phyloP scores from a whole-genome alignment of 768 basidiomycete species.

The Infundibulicybe gibba region DNA sequence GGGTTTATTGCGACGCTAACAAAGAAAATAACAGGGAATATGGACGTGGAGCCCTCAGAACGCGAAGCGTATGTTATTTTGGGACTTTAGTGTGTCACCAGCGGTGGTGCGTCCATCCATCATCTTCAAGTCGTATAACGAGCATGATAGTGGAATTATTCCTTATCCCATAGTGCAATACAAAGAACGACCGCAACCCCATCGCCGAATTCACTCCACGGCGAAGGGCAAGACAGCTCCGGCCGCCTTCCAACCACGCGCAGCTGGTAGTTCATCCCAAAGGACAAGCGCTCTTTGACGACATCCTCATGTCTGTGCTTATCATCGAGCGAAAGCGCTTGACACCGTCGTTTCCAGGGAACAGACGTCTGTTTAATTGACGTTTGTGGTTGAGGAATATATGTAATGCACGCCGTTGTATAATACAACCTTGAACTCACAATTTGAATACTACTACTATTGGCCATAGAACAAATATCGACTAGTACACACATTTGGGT shows the following conservation, averaged over 20 bases:
- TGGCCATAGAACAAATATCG: too few species aligned
- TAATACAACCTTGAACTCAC: too few species aligned
- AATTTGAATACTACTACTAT: too few species aligned
- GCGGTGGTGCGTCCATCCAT: constrained; percentile 11
- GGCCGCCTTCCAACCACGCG: constrained; percentile 23
- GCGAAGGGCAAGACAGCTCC: too few species aligned
- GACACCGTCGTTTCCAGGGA: not conserved
- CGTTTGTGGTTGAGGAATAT: too few species aligned
- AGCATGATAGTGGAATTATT: too few species aligned
- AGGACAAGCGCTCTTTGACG: constrained; percentile 37
- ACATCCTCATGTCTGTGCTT: constrained; percentile 36
- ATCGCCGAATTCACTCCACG: constrained; percentile 29
- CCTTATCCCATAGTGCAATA: too few species aligned
- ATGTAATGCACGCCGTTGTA: too few species aligned
- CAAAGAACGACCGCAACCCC: constrained; percentile 13
- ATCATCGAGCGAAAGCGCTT: constrained; percentile 38
- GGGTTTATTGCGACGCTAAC: too few species aligned
- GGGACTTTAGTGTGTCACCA: constrained; percentile 23
- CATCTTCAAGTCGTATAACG: too few species aligned
- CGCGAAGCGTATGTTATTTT: constrained; percentile 22
- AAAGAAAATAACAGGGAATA: constrained; percentile 6
- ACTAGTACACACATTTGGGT: too few species aligned
- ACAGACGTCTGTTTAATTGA: too few species aligned
- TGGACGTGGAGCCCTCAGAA: constrained; percentile 32
- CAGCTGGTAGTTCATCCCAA: constrained; percentile 33